Conservation (phyloP, 148 eudicot genomes). For the Camellia lanceoleosa region DNA sequence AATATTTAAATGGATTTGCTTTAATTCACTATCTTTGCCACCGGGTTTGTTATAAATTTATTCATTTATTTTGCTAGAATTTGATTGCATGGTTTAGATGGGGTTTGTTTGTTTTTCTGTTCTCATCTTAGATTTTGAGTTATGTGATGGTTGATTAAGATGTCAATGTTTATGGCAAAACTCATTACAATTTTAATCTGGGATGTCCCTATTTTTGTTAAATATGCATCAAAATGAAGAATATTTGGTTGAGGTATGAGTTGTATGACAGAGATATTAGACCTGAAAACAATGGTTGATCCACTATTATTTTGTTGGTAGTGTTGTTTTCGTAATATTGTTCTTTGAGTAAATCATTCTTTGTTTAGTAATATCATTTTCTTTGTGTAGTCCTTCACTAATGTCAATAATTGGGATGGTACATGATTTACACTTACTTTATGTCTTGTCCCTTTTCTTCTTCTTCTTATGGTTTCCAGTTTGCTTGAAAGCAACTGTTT, state of each 20-base stretch:
- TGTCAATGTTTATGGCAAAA: neutral
- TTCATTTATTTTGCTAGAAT: too few species aligned
- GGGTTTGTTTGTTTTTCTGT: neutral
- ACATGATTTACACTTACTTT: neutral
- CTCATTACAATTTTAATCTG: neutral
- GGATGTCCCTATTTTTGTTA: neutral
- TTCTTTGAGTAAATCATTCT: neutral
- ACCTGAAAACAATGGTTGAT: neutral
- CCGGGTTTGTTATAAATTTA: neutral
- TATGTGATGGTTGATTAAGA: neutral
- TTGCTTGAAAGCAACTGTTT: neutral
- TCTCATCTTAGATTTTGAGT: neutral
- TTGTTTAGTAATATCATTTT: neutral
- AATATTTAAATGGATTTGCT: neutral
- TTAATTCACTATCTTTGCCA: neutral
- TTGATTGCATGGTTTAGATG: neutral
- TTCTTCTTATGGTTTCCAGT: slow-evolving; percentile 9
- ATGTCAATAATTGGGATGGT: slow-evolving; percentile 4
- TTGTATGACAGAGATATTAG: neutral
- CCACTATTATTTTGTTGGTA: neutral
- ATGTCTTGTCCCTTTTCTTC: neutral
- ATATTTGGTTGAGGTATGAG: neutral
- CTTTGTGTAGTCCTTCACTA: too few species aligned
- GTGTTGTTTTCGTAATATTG: neutral
- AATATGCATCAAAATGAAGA: neutral